Base-by-base conservation (phyloP, 371 early-diverging fungal species). In the Mucor saturninus region DNA sequence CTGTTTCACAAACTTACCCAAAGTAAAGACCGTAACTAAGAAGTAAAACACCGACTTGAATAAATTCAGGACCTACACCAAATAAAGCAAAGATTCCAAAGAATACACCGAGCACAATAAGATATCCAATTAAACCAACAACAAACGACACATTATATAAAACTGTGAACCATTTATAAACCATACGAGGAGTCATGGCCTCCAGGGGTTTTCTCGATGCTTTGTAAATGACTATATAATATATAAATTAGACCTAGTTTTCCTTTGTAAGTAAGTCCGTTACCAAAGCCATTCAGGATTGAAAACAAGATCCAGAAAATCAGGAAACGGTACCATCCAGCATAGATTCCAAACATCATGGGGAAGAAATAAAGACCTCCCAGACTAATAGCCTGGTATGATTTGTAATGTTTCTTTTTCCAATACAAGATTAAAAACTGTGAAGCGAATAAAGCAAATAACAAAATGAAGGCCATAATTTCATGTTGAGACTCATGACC, bases 351-450 rank as follows among this genome's bases (percentile, higher is more conserved):
- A 64, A 88, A 80, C 5, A 78, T 38, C 11, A 81, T 62, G 4
- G 89, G 89, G 15, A 91, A 84, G 15, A 87, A 67, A 85, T 92
- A 93, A 15, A 95, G 79, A 0, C 95, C 93, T 26, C 85, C 64
- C 5, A 92, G 75, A 37, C 90, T 90, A 35, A 88, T 85, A 9
- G 83, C 67, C 67, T 93, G 88, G 73, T 89, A 95, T n/a, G 92
- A 91, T 4, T 74, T 71, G 56, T 85, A 83, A 64, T 93, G 91
- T 52, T 84, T 83, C 66, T 86, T 86, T 67, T 92, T 93, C 95
- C 95, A 95, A 45, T 77, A 78, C 11, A 91, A 67, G 67, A 95
- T 83, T 7, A 87, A 59, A 51, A 92, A 83, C 71, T 95, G 95
- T 53, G 87, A 89, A 26, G 83, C 80, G 61, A 93, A 77, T 31